These are phyloP conservation scores for Thelonectria discophora DNA, from an alignment of 2,329 filamentous ascomycete species.

Conservation along the genomic window DNA sequence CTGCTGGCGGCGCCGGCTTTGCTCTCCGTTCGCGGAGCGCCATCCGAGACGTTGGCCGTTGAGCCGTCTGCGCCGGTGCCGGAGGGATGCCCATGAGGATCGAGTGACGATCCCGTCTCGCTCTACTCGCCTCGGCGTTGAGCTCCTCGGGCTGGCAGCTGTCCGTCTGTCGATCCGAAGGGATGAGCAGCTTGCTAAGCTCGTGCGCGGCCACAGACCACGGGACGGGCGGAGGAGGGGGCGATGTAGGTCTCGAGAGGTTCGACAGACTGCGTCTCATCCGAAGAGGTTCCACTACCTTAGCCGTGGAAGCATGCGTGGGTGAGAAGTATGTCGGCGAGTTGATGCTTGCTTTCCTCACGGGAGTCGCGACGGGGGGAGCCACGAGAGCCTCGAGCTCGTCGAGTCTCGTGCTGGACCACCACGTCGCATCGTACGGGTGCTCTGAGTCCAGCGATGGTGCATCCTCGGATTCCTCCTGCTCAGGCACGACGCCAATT, in stretches of 20 bases:
- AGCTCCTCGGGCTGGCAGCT: constrained; percentile 85
- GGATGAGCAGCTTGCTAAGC: constrained; percentile 83
- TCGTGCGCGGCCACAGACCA: constrained; percentile 89
- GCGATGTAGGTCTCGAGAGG: constrained; percentile 61
- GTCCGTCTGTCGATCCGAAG: constrained; percentile 74
- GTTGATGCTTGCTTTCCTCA: constrained; percentile 61
- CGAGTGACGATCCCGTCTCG: constrained; percentile 71
- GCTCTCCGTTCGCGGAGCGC: constrained; percentile 77
- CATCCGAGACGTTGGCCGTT: constrained; percentile 67
- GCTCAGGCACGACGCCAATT: constrained; percentile 52
- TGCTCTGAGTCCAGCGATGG: constrained; percentile 44
- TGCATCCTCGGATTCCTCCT: constrained; percentile 33
- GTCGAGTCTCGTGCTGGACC: constrained; percentile 71
- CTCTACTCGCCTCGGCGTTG: constrained; percentile 71
- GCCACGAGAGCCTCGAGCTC: constrained; percentile 71
- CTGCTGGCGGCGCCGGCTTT: constrained; percentile 63
- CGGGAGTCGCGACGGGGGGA: constrained; percentile 55
- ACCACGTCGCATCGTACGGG: constrained; percentile 75
- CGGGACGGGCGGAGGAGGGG: constrained; percentile 81
- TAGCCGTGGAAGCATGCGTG: constrained; percentile 87
- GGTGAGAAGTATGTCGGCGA: constrained; percentile 83
- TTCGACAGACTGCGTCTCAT: constrained; percentile 71
- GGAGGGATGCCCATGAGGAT: constrained; percentile 48
- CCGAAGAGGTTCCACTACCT: constrained; percentile 74
- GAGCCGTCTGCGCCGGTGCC: constrained; percentile 42